Conservation (phyloP, 257 asterid species). For the Ligustrum vulgare region DNA sequence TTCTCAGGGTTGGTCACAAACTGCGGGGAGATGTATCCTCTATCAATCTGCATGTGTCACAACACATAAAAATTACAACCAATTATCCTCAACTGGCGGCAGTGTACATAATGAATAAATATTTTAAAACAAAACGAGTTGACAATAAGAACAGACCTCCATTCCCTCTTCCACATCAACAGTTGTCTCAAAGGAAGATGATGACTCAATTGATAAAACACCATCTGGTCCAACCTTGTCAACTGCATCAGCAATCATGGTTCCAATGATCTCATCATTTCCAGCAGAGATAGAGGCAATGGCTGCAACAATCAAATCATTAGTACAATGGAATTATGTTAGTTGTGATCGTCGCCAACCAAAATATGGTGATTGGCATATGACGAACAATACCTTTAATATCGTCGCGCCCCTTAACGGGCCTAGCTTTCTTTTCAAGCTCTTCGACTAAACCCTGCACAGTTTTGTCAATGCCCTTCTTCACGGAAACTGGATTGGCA, state of each 20-base stretch:
- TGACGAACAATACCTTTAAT: conserved; percentile 58
- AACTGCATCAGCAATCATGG: conserved; percentile 92
- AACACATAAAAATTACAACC: not conserved
- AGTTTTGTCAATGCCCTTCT: conserved; percentile 93
- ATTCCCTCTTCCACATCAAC: conserved; percentile 97
- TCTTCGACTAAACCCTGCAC: conserved; percentile 69
- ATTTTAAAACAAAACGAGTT: not conserved
- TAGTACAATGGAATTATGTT: not conserved
- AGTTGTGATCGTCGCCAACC: not conserved
- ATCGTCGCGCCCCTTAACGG: conserved; percentile 90
- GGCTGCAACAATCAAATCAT: conserved; percentile 45
- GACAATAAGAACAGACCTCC: conserved; percentile 60
- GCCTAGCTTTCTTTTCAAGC: conserved; percentile 87
- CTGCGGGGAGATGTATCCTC: conserved; percentile 95
- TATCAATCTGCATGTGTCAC: conserved; percentile 58
- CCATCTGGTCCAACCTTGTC: conserved; percentile 99
- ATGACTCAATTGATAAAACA: conserved; percentile 93
- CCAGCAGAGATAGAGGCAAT: conserved; percentile 93
- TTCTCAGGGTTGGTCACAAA: conserved; percentile 91
- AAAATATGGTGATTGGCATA: not conserved
- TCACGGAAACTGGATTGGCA: conserved; percentile 89
- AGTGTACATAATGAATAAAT: not conserved
- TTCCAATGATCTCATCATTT: conserved; percentile 80
- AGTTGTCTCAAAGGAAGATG: conserved; percentile 93
- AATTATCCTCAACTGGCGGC: not conserved